phyloP scores from a whole-genome alignment of 768 basidiomycete genomes.

The Lenzites betulinus region DNA sequence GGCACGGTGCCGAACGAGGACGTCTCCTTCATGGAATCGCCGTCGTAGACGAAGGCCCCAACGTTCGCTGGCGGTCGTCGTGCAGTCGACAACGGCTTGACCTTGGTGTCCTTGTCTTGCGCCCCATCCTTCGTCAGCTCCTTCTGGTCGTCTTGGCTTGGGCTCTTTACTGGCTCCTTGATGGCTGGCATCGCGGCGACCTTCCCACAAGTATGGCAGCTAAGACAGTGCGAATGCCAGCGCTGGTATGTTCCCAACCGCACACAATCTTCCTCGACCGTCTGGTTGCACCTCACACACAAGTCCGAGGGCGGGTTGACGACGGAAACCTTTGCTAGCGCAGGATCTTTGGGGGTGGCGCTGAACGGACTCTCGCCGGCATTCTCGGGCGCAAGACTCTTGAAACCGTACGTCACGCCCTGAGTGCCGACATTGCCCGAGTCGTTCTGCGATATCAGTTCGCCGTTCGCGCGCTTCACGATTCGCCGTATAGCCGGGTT shows the following conservation, averaged over 20 bases:
- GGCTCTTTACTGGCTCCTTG: slow-evolving; percentile 55
- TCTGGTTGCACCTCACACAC: slow-evolving; percentile 84
- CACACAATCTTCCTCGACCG: slow-evolving; percentile 97
- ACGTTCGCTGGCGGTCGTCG: slow-evolving; percentile 84
- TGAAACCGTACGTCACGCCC: slow-evolving; percentile 90
- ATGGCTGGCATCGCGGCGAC: slow-evolving; percentile 61
- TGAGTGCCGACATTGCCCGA: slow-evolving; percentile 73
- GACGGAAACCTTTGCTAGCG: slow-evolving; percentile 54
- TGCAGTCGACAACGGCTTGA: slow-evolving; percentile 61
- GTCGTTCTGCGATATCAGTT: slow-evolving; percentile 41
- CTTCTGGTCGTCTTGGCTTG: slow-evolving; percentile 43
- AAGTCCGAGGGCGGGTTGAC: slow-evolving; percentile 84
- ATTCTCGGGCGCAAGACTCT: slow-evolving; percentile 87
- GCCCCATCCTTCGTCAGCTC: slow-evolving; percentile 37
- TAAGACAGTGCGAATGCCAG: slow-evolving; percentile 96
- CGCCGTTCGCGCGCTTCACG: slow-evolving; percentile 75
- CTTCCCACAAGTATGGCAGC: slow-evolving; percentile 80
- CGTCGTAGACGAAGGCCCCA: slow-evolving; percentile 73
- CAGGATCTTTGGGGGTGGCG: slow-evolving; percentile 44
- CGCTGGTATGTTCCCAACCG: slow-evolving; percentile 93
- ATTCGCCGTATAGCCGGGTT: slow-evolving; percentile 77
- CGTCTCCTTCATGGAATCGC: slow-evolving; percentile 67
- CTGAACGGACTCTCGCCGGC: slow-evolving; percentile 86
- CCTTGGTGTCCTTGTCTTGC: slow-evolving; percentile 38
- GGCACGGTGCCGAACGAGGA: slow-evolving; percentile 74